Evolutionary conservation across 805 yeast species (phyloP).

Genomic region (Pichia occidentalis): DNA sequence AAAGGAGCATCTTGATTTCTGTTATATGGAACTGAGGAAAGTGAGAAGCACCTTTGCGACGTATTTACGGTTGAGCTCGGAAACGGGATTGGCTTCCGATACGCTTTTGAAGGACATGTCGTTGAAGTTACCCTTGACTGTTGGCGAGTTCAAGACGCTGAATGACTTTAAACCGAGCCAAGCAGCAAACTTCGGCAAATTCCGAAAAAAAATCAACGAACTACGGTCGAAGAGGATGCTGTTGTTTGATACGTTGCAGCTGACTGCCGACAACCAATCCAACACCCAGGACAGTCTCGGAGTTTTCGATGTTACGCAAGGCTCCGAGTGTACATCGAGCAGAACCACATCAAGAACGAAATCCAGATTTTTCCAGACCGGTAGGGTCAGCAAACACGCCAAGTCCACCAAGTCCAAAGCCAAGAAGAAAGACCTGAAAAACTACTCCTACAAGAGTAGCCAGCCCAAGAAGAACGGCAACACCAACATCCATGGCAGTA

Average conservation of each 20-base stretch:
- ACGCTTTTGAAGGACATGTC: conserved; percentile 50
- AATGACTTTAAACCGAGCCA: conserved; percentile 31
- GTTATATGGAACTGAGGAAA: conserved; percentile 32
- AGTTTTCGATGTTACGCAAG: background rate
- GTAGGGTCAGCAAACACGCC: no score
- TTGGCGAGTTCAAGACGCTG: conserved; percentile 38
- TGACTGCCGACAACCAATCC: background rate
- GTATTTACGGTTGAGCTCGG: conserved; percentile 31
- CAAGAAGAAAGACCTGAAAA: no score
- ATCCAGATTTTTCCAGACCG: conserved; percentile 6
- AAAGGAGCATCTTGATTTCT: conserved; percentile 26
- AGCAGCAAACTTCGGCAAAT: conserved; percentile 21
- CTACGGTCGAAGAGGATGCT: conserved; percentile 17
- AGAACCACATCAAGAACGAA: background rate
- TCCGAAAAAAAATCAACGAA: conserved; percentile 20
- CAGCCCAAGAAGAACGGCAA: no score
- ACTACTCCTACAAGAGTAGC: no score
- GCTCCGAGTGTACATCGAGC: background rate
- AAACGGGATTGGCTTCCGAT: conserved; percentile 33
- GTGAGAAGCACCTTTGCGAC: conserved; percentile 39
- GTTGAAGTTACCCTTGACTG: conserved; percentile 43
- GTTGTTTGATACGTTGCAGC: conserved; percentile 12
- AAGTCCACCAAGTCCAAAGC: no score
- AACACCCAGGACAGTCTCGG: no score
- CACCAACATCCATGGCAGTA: no score